Percentiles rank a stretch among this genome's conserved stretches.
Conservation (phyloP, 257 asterid genomes). For the Solanum chiquidenum region DNA sequence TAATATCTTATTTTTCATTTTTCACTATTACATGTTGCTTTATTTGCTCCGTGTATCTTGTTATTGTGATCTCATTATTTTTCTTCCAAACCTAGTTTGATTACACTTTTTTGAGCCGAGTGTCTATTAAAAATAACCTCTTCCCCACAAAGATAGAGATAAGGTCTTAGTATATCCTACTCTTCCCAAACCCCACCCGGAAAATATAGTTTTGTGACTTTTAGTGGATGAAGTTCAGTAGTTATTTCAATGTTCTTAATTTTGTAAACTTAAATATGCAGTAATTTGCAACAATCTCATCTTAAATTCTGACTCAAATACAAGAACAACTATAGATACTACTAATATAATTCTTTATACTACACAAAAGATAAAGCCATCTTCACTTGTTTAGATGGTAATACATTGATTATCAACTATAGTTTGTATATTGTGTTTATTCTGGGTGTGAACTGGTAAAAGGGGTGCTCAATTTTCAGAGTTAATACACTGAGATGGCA, state of each 20-base stretch:
- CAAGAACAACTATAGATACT: neutral
- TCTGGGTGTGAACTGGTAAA: neutral
- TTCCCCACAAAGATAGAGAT: neutral
- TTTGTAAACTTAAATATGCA: neutral
- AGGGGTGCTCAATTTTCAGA: neutral
- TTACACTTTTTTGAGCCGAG: neutral
- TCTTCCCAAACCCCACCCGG: rapidly evolving
- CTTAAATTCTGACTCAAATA: neutral
- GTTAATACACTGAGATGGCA: neutral
- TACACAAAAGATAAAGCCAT: neutral
- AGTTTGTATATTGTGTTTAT: neutral
- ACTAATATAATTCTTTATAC: neutral
- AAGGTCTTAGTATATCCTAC: neutral
- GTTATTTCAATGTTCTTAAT: neutral
- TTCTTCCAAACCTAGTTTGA: neutral
- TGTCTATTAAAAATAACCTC: neutral
- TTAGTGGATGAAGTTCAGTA: neutral
- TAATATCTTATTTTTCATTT: neutral
- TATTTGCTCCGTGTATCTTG: neutral
- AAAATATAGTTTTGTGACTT: neutral
- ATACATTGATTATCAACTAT: neutral
- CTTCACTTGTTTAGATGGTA: conserved; percentile 2
- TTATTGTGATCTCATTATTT: neutral
- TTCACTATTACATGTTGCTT: neutral
- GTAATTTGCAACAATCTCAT: neutral